Conservation (phyloP, 306 rosid genomes). For the Boehmeria nivea region DNA sequence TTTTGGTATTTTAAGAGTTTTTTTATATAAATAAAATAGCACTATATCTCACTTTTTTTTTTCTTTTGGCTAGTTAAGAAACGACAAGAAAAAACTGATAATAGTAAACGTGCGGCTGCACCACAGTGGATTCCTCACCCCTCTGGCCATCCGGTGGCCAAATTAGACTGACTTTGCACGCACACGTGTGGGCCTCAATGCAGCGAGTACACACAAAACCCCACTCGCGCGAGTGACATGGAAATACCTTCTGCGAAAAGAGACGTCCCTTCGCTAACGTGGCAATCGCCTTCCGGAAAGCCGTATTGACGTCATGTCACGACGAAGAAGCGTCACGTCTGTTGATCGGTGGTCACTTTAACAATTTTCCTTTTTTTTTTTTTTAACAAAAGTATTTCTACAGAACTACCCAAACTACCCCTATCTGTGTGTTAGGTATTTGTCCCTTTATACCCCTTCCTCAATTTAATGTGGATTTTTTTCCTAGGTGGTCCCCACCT, state of each 20-base stretch:
- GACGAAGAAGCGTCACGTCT: background rate
- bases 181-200: conserved; percentile 13
- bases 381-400: no score
- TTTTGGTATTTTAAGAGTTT: no score
- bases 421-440: background rate
- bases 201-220: background rate
- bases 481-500: background rate
- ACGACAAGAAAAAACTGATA: no score
- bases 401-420: background rate
- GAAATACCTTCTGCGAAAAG: background rate
- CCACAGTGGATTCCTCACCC: no score
- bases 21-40: no score
- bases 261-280: background rate
- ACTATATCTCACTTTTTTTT: no score
- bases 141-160: no score
- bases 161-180: background rate
- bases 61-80: no score
- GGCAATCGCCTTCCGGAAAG: conserved; percentile 2
- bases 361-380: no score
- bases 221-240: background rate
- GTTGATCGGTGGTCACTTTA: background rate
- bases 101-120: no score
- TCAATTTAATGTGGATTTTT: background rate
- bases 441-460: background rate
- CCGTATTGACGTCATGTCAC: background rate